Percentiles rank a stretch among this genome's conserved stretches.
Evolutionary conservation across 495 filamentous ascomycete species (phyloP).

Genomic region (Aspergillus sclerotiicarbonarius): DNA sequence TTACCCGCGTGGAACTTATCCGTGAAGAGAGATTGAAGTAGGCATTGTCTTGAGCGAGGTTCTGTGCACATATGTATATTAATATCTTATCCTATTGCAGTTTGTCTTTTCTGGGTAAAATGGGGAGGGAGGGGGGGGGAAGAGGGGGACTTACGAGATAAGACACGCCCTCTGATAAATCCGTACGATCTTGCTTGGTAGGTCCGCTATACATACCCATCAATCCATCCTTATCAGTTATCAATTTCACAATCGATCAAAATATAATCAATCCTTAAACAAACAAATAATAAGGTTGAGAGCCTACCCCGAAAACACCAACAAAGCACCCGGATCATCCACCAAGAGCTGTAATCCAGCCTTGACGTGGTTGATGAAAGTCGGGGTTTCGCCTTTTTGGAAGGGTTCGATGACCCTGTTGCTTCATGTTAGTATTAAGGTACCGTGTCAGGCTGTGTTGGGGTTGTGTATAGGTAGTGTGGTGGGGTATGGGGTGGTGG

Average conservation of each 20-base stretch:
- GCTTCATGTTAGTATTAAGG: not conserved
- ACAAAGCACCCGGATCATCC: conserved; percentile 38
- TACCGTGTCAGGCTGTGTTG: not conserved
- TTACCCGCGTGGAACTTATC: conserved; percentile 30
- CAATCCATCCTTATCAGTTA: not conserved
- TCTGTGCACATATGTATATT: conserved; percentile 30
- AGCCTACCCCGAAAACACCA: conserved; percentile 69
- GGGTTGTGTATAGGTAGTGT: not conserved
- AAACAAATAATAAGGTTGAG: too few species aligned
- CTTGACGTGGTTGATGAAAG: conserved; percentile 69
- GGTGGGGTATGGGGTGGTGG: not conserved
- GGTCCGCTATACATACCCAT: conserved; percentile 56
- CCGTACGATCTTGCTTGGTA: conserved; percentile 54
- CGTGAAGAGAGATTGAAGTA: conserved; percentile 27
- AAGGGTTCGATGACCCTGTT: conserved; percentile 60
- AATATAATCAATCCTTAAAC: not conserved
- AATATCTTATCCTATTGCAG: not conserved
- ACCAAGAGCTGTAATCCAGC: conserved; percentile 54
- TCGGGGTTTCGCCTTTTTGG: conserved; percentile 68
- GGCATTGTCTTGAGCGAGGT: conserved; percentile 42
- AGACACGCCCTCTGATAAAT: conserved; percentile 61
- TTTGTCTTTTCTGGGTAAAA: too few species aligned
- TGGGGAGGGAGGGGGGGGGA: not conserved
- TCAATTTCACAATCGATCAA: not conserved
- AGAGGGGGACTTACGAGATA: conserved; percentile 50